These are phyloP conservation scores for Citrus australasica DNA, from an alignment of 345 rosid species.

Conservation along the genomic window DNA sequence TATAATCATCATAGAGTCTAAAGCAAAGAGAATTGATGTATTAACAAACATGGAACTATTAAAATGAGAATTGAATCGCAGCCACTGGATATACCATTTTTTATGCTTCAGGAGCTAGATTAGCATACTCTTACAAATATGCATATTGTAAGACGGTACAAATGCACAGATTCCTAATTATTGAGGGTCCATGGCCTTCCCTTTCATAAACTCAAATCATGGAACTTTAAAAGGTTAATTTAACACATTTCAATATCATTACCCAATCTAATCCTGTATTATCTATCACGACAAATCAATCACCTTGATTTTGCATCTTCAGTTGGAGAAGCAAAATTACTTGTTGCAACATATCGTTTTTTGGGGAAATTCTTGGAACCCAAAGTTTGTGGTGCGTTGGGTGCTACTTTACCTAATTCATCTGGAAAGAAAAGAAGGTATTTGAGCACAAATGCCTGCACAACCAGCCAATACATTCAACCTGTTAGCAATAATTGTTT, in stretches of 20 bases:
- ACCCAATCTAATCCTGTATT: neutral
- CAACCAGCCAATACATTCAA: constrained; percentile 21
- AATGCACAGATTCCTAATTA: neutral
- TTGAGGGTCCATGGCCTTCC: constrained; percentile 1
- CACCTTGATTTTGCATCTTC: constrained; percentile 83
- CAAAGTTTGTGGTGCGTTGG: constrained; percentile 33
- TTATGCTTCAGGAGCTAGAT: neutral
- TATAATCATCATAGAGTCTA: neutral
- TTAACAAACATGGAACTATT: neutral
- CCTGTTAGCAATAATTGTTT: constrained; percentile 7
- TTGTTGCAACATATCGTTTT: constrained; percentile 39
- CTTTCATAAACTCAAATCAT: constrained; percentile 3
- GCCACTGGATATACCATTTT: neutral
- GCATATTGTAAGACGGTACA: no score
- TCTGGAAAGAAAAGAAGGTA: constrained; percentile 80
- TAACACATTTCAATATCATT: neutral
- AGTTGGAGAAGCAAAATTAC: constrained; percentile 52
- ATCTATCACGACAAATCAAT: constrained; percentile 19
- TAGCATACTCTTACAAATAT: neutral
- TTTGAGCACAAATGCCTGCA: constrained; percentile 97
- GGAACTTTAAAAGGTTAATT: neutral
- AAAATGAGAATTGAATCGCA: neutral
- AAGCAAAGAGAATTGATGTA: neutral
- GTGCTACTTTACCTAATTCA: constrained; percentile 46
- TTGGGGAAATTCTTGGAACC: constrained; percentile 37